These are phyloP conservation scores for Solanum chmielewskii DNA, from an alignment of 257 asterid species.

Conservation along the genomic window DNA sequence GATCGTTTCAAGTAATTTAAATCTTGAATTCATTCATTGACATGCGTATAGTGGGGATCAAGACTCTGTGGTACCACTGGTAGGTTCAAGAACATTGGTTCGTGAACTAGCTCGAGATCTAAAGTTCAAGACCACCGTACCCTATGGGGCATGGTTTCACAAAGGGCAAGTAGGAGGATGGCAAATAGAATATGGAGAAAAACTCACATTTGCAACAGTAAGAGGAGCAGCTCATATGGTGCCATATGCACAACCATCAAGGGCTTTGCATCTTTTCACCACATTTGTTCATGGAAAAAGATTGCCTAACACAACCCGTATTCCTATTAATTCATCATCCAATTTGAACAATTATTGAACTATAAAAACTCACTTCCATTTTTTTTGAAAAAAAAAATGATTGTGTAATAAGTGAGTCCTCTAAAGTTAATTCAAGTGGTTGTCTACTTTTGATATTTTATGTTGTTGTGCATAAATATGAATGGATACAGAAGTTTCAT, in stretches of 20 bases:
- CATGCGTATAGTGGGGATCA: constrained; percentile 58
- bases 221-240: constrained; percentile 89
- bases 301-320: constrained; percentile 19
- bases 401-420: not conserved
- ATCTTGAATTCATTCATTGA: too few relatives aligned
- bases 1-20: too few relatives aligned
- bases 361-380: not conserved
- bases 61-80: constrained; percentile 73
- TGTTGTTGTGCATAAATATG: not conserved
- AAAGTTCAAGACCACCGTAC: constrained; percentile 32
- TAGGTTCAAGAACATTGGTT: constrained; percentile 47
- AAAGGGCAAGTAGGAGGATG: constrained; percentile 54
- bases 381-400: not conserved
- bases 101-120: constrained; percentile 44
- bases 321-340: not conserved
- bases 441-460: not conserved
- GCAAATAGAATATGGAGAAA: constrained; percentile 51
- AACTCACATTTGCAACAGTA: constrained; percentile 65
- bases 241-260: constrained; percentile 70
- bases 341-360: not conserved
- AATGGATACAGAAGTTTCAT: not conserved
- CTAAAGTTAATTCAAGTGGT: not conserved
- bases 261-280: constrained; percentile 53
- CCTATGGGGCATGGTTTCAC: constrained; percentile 58
- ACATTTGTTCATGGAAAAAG: constrained; percentile 50